Evolutionary conservation across 805 yeast genomes (phyloP), one percentile per base, ranked within the genome.

Genomic region (Metschnikowia colocasiae): DNA sequence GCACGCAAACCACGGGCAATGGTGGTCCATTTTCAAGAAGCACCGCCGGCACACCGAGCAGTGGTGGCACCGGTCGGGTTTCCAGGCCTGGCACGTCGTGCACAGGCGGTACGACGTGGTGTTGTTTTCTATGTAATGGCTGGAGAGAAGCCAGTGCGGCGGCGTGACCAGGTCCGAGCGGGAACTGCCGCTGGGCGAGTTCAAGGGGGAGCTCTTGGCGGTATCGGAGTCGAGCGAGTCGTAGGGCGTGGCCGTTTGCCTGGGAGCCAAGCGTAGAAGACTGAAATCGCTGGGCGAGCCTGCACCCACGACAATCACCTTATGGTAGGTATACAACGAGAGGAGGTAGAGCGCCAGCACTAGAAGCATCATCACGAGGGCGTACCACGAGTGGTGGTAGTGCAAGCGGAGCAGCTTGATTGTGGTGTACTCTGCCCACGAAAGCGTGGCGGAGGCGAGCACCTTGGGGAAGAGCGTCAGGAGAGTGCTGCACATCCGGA

Each of bases 1-100:
- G 4, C 81, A 73, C 1, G 95, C 83, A 64, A 90, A 89, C 98
- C 98, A 92, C 0, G 97, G 97, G 53, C 84, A 79, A 59, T 79
- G 82, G 54, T 79, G 84, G 61, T 79, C 83, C 83, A 79, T 79
- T 37, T 69, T 57, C 34, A 79, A 58, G 2, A 77, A 61, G 59
- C 84, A 79, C 46, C 53, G 61, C 2, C 67, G 64, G 47, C 81
- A 76, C 13, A 74, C 53, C 1, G 81, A 73, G 57, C 84, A 79
- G 59, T 79, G 84, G 56, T 79, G 84, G 45, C 79, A 67, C 49
- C 84, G 59, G 58, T 79, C 84, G 0, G 84, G 84, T 57, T 79
- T 79, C 83, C 83, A 79, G 9, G 69, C 76, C 33, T 66, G 58
- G 57, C 84, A 79, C 51, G 75, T 77, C 33, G 65, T 60, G 56